Base-by-base conservation (phyloP, 2,329 filamentous ascomycete genomes). In the Fusarium austroafricanum region DNA sequence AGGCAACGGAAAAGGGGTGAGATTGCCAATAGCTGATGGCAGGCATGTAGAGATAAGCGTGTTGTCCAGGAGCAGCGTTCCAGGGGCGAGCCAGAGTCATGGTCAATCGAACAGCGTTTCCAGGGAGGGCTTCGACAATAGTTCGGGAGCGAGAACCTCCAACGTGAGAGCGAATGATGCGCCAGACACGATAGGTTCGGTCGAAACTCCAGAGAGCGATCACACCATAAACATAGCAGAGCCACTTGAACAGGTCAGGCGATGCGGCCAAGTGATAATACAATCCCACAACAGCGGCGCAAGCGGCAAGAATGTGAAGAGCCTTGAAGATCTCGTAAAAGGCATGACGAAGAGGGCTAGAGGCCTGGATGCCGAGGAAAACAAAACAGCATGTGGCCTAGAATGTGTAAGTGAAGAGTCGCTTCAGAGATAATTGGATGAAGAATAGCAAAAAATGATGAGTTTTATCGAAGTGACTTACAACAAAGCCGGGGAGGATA, bases 321-420 rank as follows among this genome's bases (percentile, higher is more conserved):
- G 91, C 81, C 77, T 94, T 88, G 84, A 94, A 94, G 3, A 84
- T 87, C 78, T 94, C 92, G 77, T 94, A 94, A 75, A 91, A 93
- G 17, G 92, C 91, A 75, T 94, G 92, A 57, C 92, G 86, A 28
- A 93, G 79, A 51, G 90, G 84, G 45, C 90, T 92, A 43, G 87
- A 85, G 1, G 92, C 91, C 71, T 93, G 91, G 55, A 94, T 79
- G 39, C 87, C 78, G 52, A 94, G 85, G 65, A 84, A 84, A 15
- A 89, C 78, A 61, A 93, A 87, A 1, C 89, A 86, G 63, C 83
- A 79, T 10, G 85, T 87, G 42, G 83, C 86, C 87, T 89, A 39
- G 21, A n/a, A 20, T 5, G 23, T 44, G 46, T 73, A 11, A 71
- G 61, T 37, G 17, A 31, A 20, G 10, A 7, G 4, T 35, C 6